Evolutionary conservation across 164 flowering plant species (phyloP).

Genomic region (Protea cynaroides): DNA sequence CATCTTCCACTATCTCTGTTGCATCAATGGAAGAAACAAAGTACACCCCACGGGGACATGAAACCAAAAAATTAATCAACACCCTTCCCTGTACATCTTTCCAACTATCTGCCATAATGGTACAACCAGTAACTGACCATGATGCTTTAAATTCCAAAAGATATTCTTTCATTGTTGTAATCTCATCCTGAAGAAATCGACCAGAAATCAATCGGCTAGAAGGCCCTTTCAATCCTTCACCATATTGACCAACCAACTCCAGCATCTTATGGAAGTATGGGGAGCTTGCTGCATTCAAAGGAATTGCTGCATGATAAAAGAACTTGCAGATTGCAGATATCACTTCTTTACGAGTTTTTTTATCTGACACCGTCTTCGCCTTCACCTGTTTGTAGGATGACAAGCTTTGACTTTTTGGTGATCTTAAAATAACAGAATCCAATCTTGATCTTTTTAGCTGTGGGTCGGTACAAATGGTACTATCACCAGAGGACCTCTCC

Average conservation of each 20-base stretch:
- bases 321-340: slow-evolving; percentile 58
- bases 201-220: slow-evolving; percentile 50
- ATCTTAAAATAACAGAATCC: slow-evolving; percentile 30
- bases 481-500: slow-evolving; percentile 29
- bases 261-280: slow-evolving; percentile 70
- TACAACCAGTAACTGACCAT: slow-evolving; percentile 63
- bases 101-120: slow-evolving; percentile 79
- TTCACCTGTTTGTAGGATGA: slow-evolving; percentile 25
- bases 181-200: slow-evolving; percentile 59
- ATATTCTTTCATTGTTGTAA: slow-evolving; percentile 36
- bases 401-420: slow-evolving; percentile 24
- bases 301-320: slow-evolving; percentile 68
- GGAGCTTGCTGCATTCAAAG: slow-evolving; percentile 49
- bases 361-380: slow-evolving; percentile 24
- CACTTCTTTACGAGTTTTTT: slow-evolving; percentile 43
- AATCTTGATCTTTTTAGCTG: slow-evolving; percentile 32
- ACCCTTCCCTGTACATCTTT: slow-evolving; percentile 49
- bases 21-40: slow-evolving; percentile 69
- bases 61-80: slow-evolving; percentile 56
- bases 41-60: slow-evolving; percentile 59
- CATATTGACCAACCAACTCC: slow-evolving; percentile 67
- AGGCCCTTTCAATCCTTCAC: slow-evolving; percentile 48
- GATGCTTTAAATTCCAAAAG: slow-evolving; percentile 47
- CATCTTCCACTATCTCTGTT: slow-evolving; percentile 48
- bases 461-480: slow-evolving; percentile 23